Percentiles rank a stretch among this genome's conserved stretches.
Evolutionary conservation across 2,329 filamentous ascomycete species (phyloP).

Genomic region (Bimuria novae-zelandiae): DNA sequence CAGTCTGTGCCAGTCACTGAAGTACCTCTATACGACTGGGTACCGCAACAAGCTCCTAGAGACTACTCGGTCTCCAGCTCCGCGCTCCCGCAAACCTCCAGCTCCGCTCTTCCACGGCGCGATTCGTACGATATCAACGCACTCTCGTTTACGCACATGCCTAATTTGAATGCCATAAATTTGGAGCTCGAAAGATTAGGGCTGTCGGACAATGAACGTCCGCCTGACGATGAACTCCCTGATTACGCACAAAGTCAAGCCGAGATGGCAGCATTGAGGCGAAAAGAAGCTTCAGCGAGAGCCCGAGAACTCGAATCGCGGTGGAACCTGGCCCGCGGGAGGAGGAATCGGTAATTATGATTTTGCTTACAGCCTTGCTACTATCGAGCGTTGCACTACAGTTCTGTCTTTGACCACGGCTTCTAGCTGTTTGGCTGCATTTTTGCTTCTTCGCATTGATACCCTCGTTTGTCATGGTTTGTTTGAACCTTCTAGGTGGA

Average conservation of each 20-base stretch:
- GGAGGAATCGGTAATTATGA: slow-evolving; percentile 16
- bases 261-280: slow-evolving; percentile 47
- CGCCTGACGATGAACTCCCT: slow-evolving; percentile 48
- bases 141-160: slow-evolving; percentile 15
- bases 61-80: slow-evolving; percentile 3
- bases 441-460: slow-evolving; percentile 18
- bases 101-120: slow-evolving; percentile 19
- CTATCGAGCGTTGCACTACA: slow-evolving; percentile 3
- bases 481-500: slow-evolving; percentile 6
- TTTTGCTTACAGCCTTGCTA: background rate
- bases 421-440: background rate
- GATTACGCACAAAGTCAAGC: slow-evolving; percentile 55
- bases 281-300: slow-evolving; percentile 48
- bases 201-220: slow-evolving; percentile 36
- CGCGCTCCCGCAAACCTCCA: slow-evolving; percentile 14
- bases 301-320: slow-evolving; percentile 52
- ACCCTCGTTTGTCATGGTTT: slow-evolving; percentile 18
- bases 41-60: background rate
- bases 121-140: slow-evolving; percentile 15
- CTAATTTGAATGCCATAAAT: slow-evolving; percentile 32
- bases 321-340: slow-evolving; percentile 43
- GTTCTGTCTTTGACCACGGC: background rate
- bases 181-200: slow-evolving; percentile 38
- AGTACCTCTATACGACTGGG: slow-evolving; percentile 12
- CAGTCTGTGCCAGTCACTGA: slow-evolving; percentile 32